A percentile compares a stretch with the other conserved stretches of the same genome.
Evolutionary conservation across 208 protist species (phyloP).

Genomic region (Leishmania arabica): DNA sequence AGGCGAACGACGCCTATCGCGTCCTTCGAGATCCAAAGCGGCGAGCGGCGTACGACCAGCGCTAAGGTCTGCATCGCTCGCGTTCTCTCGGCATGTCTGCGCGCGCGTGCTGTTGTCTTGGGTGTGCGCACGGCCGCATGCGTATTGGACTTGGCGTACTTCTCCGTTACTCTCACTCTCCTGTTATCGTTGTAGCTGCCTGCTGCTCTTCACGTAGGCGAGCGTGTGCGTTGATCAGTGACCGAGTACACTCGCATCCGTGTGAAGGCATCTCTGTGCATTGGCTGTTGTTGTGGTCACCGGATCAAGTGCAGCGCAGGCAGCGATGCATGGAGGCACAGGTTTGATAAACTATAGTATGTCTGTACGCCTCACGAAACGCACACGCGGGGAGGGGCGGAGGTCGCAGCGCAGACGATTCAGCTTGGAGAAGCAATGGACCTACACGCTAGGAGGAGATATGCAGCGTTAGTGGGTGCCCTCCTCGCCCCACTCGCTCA

Average conservation of each 20-base stretch:
- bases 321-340: neutral
- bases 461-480: neutral
- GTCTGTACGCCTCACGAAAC: neutral
- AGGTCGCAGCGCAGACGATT: neutral
- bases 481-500: neutral
- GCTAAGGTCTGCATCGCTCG: neutral
- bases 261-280: neutral
- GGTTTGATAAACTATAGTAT: neutral
- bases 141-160: neutral
- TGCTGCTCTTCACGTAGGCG: neutral
- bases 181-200: neutral
- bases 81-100: neutral
- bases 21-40: constrained; percentile 96
- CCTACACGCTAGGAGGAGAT: neutral
- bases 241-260: neutral
- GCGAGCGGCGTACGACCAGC: constrained; percentile 94
- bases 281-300: neutral
- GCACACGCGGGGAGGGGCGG: neutral
- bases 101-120: neutral
- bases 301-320: neutral
- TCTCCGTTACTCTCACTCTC: neutral
- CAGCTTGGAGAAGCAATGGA: neutral
- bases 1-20: constrained; percentile 96
- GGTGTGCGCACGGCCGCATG: neutral
- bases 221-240: neutral